Base-by-base conservation (phyloP, 805 yeast genomes). In the Saccharomycopsis sp. region DNA sequence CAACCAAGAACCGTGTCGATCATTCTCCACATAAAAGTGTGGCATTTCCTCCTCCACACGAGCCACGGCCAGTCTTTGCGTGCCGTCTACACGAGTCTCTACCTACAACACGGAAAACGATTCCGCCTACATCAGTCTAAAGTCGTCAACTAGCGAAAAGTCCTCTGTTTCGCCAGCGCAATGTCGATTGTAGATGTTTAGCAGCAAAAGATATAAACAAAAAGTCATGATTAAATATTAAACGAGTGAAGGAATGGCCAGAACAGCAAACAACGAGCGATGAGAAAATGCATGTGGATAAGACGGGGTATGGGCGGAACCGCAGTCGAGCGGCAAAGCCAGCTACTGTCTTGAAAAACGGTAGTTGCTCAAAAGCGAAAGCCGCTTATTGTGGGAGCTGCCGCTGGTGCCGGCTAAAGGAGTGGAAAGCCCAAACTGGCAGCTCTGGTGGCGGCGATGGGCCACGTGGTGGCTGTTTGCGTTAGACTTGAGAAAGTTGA, bases 381-480 rank as follows among this genome's bases (percentile, higher is more conserved):
- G 21, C 4, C 48, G 18, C 21, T 44, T 44, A 12, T 44, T 44
- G 16, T n/a, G 21, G 9, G 18, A 44, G 21, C 48, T 12, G 16
- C 21, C 16, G 21, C 21, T 44, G 4, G 18, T 44, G 21, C 8
- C 48, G 21, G 18, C 16, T 16, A 12, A 12, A 12, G 48, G 18
- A 44, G 48, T 5, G 9, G 48, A 44, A 12, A 12, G 8, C 37
- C 37, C 37, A 12, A 29, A 29, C 5, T 29, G 37, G 21, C 16
- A 44, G 48, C 48, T 44, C 18, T 44, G 48, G 21, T 44, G 48
- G 21, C 48, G 48, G 21, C 48, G 48, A 37, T 37, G 44, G n/a
- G 44, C 12, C 12, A 37, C n/a, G 48, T 44, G 18, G 7, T n/a
- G 21, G 21, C 7, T n/a, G 16, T 5, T 12, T 7, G 48, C 21